Evolutionary conservation across 1,284 basidiomycete species (phyloP), one percentile per base, ranked within the genome.

Genomic region (Cutaneotrichosporon curvatum): DNA sequence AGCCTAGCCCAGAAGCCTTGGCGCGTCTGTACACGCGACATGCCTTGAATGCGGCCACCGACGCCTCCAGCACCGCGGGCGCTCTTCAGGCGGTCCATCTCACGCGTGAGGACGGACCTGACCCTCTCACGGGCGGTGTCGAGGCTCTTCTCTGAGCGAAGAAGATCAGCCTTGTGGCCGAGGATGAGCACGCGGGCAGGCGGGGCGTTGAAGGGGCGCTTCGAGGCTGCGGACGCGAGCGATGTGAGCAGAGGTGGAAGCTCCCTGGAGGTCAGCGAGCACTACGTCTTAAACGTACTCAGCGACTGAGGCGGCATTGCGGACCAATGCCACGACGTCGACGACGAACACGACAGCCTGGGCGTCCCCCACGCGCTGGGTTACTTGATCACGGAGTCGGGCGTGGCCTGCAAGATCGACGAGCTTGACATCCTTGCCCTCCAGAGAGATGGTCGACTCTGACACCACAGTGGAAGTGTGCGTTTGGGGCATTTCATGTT

Each of bases 321-420:
- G 54, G 4, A 68, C 58, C 8, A 70, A 41, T 1, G 51, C 58
- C 11, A 58, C 57, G 21, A 65, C 51, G 39, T 71, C 70, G n/a
- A 70, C 61, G 4, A 72, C 68, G 41, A 71, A 72, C 3, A 72
- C 61, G 7, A 62, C 66, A 1, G 52, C 68, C 21, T 47, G 50
- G 18, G 60, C 62, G 9, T 56, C 56, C 14, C 42, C 50, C 5
- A 66, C 39, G n/a, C 61, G 47, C 42, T 55, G 56, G 40, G 59
- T 55, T 9, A 63, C 49, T 38, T 65, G 59, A 37, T 69, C 66
- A n/a, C 59, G 56, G 21, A 72, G 51, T 38, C 70, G 58, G 10
- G 68, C 65, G 49, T 72, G 70, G n/a, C 70, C 70, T 5, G 70
- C 66, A 2, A 72, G 39, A 40, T 72, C 70, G 11, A 70, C 54